phyloP scores from a whole-genome alignment of 768 basidiomycete species.

The Lentinula lateritia region DNA sequence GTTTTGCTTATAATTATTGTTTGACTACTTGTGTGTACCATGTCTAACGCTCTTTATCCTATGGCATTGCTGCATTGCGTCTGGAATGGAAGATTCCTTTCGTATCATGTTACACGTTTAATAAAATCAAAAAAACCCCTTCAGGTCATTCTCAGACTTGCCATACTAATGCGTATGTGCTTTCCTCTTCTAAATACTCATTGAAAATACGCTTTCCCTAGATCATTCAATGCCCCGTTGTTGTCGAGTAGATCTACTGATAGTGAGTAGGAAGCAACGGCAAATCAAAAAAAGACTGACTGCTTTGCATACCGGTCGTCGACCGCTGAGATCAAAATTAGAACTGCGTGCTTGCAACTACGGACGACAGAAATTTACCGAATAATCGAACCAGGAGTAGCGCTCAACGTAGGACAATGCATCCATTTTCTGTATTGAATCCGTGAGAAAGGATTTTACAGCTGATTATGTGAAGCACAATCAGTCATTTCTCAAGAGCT shows the following conservation, averaged over 20 bases:
- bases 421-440: constrained; percentile 9
- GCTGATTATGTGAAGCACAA: neutral
- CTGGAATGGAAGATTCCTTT: too few relatives aligned
- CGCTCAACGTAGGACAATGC: constrained; percentile 10
- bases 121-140: too few relatives aligned
- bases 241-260: neutral
- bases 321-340: neutral
- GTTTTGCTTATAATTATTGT: neutral
- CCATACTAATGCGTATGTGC: too few relatives aligned
- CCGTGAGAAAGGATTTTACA: constrained; percentile 8
- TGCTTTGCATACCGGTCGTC: neutral
- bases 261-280: neutral
- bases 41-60: too few relatives aligned
- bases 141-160: too few relatives aligned
- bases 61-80: too few relatives aligned
- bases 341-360: neutral
- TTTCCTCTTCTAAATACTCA: neutral
- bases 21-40: neutral
- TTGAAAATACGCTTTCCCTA: neutral
- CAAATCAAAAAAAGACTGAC: neutral
- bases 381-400: constrained; percentile 15
- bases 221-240: neutral
- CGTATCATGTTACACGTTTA: too few relatives aligned
- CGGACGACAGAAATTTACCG: constrained; percentile 6
- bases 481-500: too few relatives aligned